phyloP scores from a whole-genome alignment of 164 flowering plant species.

The Kingdonia uniflora region DNA sequence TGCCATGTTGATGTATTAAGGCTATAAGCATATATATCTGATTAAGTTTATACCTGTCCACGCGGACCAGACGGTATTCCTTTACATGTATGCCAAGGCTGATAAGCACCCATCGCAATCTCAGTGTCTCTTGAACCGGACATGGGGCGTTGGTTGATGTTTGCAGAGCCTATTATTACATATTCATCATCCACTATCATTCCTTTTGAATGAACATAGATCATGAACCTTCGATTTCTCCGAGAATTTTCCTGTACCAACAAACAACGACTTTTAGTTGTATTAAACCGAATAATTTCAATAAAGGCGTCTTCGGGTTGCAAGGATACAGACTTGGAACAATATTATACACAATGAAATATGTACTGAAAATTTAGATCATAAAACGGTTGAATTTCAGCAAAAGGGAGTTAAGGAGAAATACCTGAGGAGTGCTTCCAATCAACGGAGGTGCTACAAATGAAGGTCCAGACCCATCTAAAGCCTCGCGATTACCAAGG shows the following conservation, averaged over 20 bases:
- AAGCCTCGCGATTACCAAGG: conserved; percentile 81
- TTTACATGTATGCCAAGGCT: too few relatives aligned
- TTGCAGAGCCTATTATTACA: conserved; percentile 80
- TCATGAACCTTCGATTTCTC: conserved; percentile 78
- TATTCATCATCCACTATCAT: conserved; percentile 95
- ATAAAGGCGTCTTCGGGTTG: too few relatives aligned
- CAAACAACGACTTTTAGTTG: too few relatives aligned
- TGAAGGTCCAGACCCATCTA: conserved; percentile 22
- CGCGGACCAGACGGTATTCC: conserved; percentile 41
- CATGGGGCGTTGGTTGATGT: conserved; percentile 92
- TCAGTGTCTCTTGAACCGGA: conserved; percentile 86
- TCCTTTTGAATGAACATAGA: conserved; percentile 95
- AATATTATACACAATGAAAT: too few relatives aligned
- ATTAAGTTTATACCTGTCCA: conserved; percentile 49
- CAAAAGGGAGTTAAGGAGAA: neutral
- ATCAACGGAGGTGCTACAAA: conserved; percentile 26
- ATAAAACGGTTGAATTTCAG: too few relatives aligned
- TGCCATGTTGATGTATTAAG: neutral
- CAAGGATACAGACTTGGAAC: too few relatives aligned
- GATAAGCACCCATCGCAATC: conserved; percentile 98
- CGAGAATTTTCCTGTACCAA: conserved; percentile 29
- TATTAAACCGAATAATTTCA: too few relatives aligned
- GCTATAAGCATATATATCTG: neutral
- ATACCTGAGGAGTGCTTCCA: conserved; percentile 66
- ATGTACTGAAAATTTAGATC: too few relatives aligned